A percentile compares a stretch with the other conserved stretches of the same genome.
These are phyloP conservation scores for Fusarium sp. DNA, from an alignment of 2,329 filamentous ascomycete genomes.

Conservation along the genomic window DNA sequence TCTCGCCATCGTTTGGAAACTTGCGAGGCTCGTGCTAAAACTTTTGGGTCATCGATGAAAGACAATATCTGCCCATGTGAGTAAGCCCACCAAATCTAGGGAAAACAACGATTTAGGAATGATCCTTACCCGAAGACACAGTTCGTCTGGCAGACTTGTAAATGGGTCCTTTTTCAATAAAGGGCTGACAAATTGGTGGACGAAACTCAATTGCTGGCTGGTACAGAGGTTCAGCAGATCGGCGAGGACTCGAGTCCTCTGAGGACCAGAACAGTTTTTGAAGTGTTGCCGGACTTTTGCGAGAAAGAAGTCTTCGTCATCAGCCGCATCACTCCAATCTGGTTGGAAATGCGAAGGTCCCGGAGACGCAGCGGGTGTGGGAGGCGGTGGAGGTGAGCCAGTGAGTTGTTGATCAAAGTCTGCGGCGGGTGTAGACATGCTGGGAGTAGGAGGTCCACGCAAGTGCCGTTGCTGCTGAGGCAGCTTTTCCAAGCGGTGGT, in stretches of 20 bases:
- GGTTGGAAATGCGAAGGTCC: conserved; percentile 67
- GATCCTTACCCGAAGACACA: conserved; percentile 82
- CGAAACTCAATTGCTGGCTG: conserved; percentile 93
- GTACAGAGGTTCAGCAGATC: conserved; percentile 94
- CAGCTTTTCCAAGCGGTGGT: conserved; percentile 61
- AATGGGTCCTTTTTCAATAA: conserved; percentile 96
- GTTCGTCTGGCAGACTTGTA: conserved; percentile 86
- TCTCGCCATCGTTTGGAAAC: conserved; percentile 96
- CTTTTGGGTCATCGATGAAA: conserved; percentile 96
- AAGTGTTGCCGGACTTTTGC: conserved; percentile 83
- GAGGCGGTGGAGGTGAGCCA: conserved; percentile 69
- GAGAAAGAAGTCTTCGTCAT: conserved; percentile 84
- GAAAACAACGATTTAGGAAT: not conserved
- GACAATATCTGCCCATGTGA: conserved; percentile 76
- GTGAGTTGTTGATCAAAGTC: conserved; percentile 70
- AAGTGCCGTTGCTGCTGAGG: conserved; percentile 50
- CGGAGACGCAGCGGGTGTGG: conserved; percentile 71
- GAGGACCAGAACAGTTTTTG: conserved; percentile 75
- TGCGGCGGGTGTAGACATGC: conserved; percentile 70
- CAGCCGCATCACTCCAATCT: conserved; percentile 80
- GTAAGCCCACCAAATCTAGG: not conserved
- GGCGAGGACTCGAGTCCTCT: conserved; percentile 82
- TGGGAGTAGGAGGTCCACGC: conserved; percentile 70
- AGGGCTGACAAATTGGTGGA: conserved; percentile 94
- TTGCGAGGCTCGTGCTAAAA: conserved; percentile 89